Conservation (phyloP, 345 rosid species). For the Arabidopsis suecica region DNA sequence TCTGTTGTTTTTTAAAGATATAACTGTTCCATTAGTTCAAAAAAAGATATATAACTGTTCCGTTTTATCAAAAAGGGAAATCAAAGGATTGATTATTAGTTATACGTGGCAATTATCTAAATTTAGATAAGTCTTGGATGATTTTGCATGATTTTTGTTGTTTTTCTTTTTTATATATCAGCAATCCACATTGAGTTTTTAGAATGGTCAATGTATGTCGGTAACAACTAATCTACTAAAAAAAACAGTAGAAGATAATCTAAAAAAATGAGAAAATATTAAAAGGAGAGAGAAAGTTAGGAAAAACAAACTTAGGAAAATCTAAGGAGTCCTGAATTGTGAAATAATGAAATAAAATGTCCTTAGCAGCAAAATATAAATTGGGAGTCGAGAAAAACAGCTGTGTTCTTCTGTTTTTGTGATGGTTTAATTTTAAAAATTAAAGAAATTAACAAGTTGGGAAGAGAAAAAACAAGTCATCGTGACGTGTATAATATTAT, state of each 20-base stretch:
- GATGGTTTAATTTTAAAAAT: slow-evolving; percentile 11
- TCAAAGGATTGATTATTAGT: neutral
- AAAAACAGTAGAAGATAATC: neutral
- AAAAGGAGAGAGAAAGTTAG: neutral
- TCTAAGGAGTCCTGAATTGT: slow-evolving; percentile 36
- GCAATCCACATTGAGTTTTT: neutral
- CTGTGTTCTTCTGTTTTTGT: slow-evolving; percentile 35
- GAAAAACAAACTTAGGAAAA: slow-evolving; percentile 6
- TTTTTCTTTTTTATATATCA: neutral
- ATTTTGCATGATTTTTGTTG: neutral
- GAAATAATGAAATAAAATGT: slow-evolving; percentile 40
- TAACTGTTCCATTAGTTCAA: too few species aligned
- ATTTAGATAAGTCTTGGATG: neutral
- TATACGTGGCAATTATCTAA: neutral
- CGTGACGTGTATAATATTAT: slow-evolving; percentile 55
- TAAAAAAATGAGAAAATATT: neutral
- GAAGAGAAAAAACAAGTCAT: slow-evolving; percentile 55
- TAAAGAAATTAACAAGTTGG: slow-evolving; percentile 26
- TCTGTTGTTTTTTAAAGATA: neutral
- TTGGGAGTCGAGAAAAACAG: slow-evolving; percentile 22
- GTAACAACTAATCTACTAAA: neutral
- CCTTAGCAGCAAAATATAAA: slow-evolving; percentile 37
- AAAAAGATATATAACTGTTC: neutral
- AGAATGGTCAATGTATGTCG: slow-evolving; percentile 4
- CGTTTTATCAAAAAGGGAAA: neutral